Conservation (phyloP, 2,329 filamentous ascomycete genomes). For the Ceratocystis albifundus region DNA sequence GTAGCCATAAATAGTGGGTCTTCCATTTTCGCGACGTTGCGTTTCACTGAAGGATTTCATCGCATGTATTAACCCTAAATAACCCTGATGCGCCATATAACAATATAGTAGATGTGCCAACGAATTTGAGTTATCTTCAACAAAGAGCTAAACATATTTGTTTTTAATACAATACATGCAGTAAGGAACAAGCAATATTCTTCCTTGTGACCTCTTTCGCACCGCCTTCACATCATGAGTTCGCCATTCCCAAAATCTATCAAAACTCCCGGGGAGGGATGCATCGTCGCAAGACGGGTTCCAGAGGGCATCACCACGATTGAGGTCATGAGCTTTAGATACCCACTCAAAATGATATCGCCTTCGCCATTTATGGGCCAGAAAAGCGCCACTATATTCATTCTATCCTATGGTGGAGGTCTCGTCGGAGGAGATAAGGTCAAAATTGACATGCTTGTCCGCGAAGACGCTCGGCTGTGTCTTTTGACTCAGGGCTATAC, state of each 20-base stretch:
- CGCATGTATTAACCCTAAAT: not conserved
- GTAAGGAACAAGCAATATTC: not conserved
- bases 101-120: too few species aligned
- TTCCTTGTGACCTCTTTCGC: not conserved
- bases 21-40: conserved; percentile 21
- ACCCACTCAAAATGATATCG: conserved; percentile 86
- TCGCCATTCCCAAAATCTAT: conserved; percentile 70
- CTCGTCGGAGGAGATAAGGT: conserved; percentile 80
- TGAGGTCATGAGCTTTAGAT: conserved; percentile 71
- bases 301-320: conserved; percentile 62
- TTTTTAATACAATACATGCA: too few species aligned
- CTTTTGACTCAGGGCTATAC: conserved; percentile 69
- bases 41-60: not conserved
- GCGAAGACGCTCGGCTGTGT: conserved; percentile 52
- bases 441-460: conserved; percentile 57
- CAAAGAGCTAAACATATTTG: too few species aligned
- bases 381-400: conserved; percentile 66
- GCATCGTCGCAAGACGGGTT: conserved; percentile 59
- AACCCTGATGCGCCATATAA: not conserved
- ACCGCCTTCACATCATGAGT: conserved; percentile 31
- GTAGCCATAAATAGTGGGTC: conserved; percentile 22
- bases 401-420: conserved; percentile 89
- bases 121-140: too few species aligned
- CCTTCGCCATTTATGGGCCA: conserved; percentile 55
- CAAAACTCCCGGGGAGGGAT: conserved; percentile 65